Evolutionary conservation across 768 basidiomycete species (phyloP), one percentile per base, ranked within the genome.

Genomic region (Russula earlei): DNA sequence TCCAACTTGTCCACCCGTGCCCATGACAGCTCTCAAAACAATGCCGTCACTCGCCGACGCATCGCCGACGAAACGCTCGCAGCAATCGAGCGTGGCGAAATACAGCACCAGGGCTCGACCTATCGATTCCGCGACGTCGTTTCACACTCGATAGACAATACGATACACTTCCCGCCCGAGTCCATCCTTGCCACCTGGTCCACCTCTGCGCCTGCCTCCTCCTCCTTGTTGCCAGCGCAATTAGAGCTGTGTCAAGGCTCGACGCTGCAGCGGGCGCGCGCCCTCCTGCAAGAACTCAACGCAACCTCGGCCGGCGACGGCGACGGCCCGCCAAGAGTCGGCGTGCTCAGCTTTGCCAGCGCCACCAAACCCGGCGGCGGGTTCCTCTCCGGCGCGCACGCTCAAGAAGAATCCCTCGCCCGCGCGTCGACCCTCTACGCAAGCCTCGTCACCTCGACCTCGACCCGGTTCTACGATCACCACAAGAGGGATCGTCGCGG

Each of bases 361-460:
- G 86, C 87, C 4, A 84, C 77, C 49, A 79, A 80, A 36, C 83
- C 85, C 1, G 87, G 87, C 1, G 87, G 88, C 4, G 88, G 88
- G 6, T 89, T 91, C 68, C 74, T 78, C 55, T 74, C 68, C 53
- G 88, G 87, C 15, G 80, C 85, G 0, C 79, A 82, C 56, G 87
- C 88, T 1, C 87, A 91, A 63, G 88, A 91, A 67, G 87, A 91
- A 67, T 83, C 82, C 36, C 77, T 91, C 62, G 86, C 87, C 11
- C 81, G 87, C 40, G 79, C 85, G 5, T 87, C 86, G 11, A 84
- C 83, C 5, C 70, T 91, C 6, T 86, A 83, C 61, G 71, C 77
- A 1, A 76, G 82, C 9, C 81, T 90, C 53, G 74, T 75, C 64
- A 78, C 82, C 10, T 66, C 68, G 15, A 72, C 71, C 5, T 82